These are phyloP conservation scores for Chlorella sp. DNA, from an alignment of 139 green algal genomes.

Conservation along the genomic window DNA sequence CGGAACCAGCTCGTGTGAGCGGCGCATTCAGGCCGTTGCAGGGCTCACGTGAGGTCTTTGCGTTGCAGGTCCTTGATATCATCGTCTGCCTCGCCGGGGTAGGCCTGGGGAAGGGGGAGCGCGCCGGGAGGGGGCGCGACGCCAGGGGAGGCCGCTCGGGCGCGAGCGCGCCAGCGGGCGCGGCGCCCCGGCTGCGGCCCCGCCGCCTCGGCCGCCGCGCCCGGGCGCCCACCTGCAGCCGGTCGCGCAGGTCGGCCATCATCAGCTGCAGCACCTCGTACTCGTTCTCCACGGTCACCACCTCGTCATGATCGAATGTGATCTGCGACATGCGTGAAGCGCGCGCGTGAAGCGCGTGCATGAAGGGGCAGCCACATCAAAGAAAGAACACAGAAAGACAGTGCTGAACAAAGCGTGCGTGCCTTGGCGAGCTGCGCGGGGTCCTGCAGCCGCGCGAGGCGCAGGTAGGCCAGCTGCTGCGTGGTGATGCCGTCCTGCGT, in stretches of 20 bases:
- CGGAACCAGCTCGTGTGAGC: no score
- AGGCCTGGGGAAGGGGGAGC: no score
- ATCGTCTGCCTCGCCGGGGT: constrained; percentile 65
- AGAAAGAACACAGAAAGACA: not conserved
- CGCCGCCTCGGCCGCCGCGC: no score
- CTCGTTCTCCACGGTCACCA: constrained; percentile 90
- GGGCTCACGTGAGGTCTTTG: constrained; percentile 20
- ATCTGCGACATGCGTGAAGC: constrained; percentile 53
- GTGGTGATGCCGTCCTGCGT: constrained; percentile 84
- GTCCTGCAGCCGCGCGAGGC: constrained; percentile 80
- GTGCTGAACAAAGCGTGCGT: not conserved
- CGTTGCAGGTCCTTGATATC: constrained; percentile 81
- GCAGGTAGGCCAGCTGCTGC: constrained; percentile 91
- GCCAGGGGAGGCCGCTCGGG: no score
- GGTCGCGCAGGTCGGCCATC: constrained; percentile 79
- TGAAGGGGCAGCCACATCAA: not conserved
- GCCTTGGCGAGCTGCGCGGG: constrained; percentile 60
- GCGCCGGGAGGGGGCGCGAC: no score
- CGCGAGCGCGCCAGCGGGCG: no score
- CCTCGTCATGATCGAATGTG: constrained; percentile 87
- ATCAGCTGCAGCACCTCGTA: constrained; percentile 97
- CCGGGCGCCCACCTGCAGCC: not conserved
- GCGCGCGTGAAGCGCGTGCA: not conserved
- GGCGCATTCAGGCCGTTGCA: no score
- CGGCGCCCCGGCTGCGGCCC: no score